Base-by-base conservation (phyloP, 1,139 yeast genomes). In the Insectozyma bohioensis region DNA sequence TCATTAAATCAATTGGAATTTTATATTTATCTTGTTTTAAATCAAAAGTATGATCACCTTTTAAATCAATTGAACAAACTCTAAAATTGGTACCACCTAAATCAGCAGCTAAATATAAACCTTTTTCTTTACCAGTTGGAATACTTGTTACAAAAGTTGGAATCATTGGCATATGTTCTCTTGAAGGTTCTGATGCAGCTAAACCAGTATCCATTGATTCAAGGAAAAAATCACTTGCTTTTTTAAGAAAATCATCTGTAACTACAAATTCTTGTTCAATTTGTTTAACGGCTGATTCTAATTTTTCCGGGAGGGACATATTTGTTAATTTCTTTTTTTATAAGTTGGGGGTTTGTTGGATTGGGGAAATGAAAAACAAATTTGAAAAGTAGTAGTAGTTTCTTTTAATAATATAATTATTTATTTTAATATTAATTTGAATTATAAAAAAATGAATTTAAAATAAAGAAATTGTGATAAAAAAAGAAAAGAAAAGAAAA, bases 21-120 rank as follows among this genome's bases (percentile, higher is more conserved):
- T 78, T 78, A 44, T 70, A 72, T 58, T 88, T 88, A 30, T 78
- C 64, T 58, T 88, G 95, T 46, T 75, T 72, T 43, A 87, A 66
- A 24, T 67, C 67, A 57, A 80, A 86, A 13, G 88, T 80, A 46
- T 85, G 86, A 56, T 87, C 86, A 28, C 97, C 97, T 33, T 78
- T 71, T 46, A 90, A 70, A 22, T 72, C 54, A 30, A 88, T 85
- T 3, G 95, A 86, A 54, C 96, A 87, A 22, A 88, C 95, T 51
- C 97, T 71, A 58, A 90, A 81, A 56, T 87, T 85, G 35, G 95
- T 85, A 31, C 95, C 95, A 44, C 95, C 95, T 34, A 86, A 69
- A 53, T 85, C 95, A 12, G 87, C 92, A 31, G 95, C 95, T 36
- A 86, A 67, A 41, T 67, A 75, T 31, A 82, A 64, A 14, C 97